A percentile compares a stretch with the other conserved stretches of the same genome.
Evolutionary conservation across 441 rosid species (phyloP).

Genomic region (Isatis lusitanica): DNA sequence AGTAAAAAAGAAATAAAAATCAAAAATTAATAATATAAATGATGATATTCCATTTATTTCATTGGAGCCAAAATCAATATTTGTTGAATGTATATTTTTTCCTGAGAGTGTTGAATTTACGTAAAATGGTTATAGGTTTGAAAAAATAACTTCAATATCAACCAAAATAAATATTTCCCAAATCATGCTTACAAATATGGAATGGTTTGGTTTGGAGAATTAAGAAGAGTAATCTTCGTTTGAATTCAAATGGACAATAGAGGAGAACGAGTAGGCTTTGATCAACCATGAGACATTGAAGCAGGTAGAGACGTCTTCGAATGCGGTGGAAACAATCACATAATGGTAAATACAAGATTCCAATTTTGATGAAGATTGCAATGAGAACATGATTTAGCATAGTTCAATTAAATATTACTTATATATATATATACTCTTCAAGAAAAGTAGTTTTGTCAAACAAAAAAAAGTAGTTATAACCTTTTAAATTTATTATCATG

Average conservation of each 20-base stretch:
- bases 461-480: no score
- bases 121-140: not conserved
- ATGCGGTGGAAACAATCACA: constrained; percentile 35
- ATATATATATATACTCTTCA: not conserved
- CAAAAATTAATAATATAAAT: no score
- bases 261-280: constrained; percentile 25
- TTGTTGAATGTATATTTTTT: not conserved
- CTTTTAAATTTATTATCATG: not conserved
- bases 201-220: not conserved
- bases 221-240: constrained; percentile 21
- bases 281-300: constrained; percentile 32
- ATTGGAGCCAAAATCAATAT: not conserved
- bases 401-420: constrained; percentile 10
- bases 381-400: constrained; percentile 31
- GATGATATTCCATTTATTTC: not conserved
- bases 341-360: constrained; percentile 31
- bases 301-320: constrained; percentile 37
- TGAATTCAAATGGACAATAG: constrained; percentile 27
- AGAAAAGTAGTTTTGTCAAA: constrained; percentile 24
- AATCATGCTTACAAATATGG: not conserved
- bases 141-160: not conserved
- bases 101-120: not conserved
- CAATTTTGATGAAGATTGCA: constrained; percentile 42
- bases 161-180: not conserved
- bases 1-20: no score